Conservation (phyloP, 768 basidiomycete genomes). For the Lactarius trivialis region DNA sequence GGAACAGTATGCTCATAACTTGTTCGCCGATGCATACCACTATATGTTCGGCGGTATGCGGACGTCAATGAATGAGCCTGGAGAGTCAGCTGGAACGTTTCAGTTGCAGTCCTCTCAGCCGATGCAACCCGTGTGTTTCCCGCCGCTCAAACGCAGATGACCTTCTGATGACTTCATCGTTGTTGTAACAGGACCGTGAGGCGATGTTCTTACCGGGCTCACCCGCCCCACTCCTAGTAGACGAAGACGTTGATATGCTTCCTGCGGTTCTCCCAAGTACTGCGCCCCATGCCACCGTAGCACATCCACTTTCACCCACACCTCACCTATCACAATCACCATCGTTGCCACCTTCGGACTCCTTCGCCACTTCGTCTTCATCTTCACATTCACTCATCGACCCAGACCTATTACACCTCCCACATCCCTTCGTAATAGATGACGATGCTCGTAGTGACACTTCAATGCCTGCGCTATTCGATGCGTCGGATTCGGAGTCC, state of each 20-base stretch:
- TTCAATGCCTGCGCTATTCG: constrained; percentile 18
- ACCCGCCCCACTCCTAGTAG: not conserved
- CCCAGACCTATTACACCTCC: not conserved
- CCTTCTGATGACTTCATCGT: constrained; percentile 7
- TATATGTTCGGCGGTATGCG: constrained; percentile 10
- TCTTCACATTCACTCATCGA: not conserved
- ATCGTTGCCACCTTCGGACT: not conserved
- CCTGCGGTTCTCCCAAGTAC: not conserved
- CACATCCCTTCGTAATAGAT: not conserved
- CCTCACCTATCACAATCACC: constrained; percentile 2
- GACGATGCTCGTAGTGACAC: constrained; percentile 16
- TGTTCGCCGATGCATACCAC: constrained; percentile 3
- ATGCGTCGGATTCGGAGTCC: constrained; percentile 18
- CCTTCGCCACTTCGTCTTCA: not conserved
- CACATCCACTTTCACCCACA: not conserved
- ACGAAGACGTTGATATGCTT: constrained; percentile 14
- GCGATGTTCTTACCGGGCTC: not conserved
- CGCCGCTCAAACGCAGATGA: not conserved
- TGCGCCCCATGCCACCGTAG: not conserved
- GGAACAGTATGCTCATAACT: constrained; percentile 6
- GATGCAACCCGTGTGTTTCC: not conserved
- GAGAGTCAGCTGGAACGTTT: not conserved
- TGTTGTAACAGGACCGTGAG: not conserved
- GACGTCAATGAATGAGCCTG: not conserved
- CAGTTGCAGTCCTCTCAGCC: not conserved